These are phyloP conservation scores for Rusavskia elegans DNA, from an alignment of 495 filamentous ascomycete species.

Conservation along the genomic window DNA sequence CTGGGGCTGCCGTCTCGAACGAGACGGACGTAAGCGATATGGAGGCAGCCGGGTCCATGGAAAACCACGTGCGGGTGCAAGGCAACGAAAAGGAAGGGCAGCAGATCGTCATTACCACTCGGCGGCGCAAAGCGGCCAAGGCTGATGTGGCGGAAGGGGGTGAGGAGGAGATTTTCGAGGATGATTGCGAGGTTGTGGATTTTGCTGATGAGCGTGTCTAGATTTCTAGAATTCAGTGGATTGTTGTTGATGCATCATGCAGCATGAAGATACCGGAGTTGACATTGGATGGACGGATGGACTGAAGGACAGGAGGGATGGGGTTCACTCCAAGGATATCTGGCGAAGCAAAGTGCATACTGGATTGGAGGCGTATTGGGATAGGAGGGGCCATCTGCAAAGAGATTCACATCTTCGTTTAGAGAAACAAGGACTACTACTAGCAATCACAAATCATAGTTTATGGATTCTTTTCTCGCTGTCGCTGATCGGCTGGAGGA, in stretches of 20 bases:
- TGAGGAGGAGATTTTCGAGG: conserved; percentile 82
- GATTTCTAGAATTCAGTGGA: conserved; percentile 35
- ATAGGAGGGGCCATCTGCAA: too few species aligned
- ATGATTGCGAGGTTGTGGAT: conserved; percentile 84
- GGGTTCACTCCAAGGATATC: too few species aligned
- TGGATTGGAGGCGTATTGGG: too few species aligned
- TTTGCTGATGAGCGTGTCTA: conserved; percentile 76
- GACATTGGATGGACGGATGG: too few species aligned
- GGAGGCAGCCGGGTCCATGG: conserved; percentile 28
- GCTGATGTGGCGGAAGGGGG: conserved; percentile 23
- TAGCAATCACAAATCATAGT: too few species aligned
- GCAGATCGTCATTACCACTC: conserved; percentile 67
- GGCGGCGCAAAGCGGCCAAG: conserved; percentile 41
- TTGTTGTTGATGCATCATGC: too few species aligned
- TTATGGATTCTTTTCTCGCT: too few species aligned
- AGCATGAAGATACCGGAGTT: too few species aligned
- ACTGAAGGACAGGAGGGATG: too few species aligned
- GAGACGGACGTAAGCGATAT: conserved; percentile 32
- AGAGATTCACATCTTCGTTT: too few species aligned
- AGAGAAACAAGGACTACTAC: too few species aligned
- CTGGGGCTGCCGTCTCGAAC: conserved; percentile 29
- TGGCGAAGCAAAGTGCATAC: too few species aligned
- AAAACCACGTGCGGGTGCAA: conserved; percentile 31
- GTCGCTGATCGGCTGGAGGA: neutral
- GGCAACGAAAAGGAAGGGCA: conserved; percentile 52